Evolutionary conservation across 2,329 filamentous ascomycete genomes (phyloP).

Genomic region (Microsporum audouinii): DNA sequence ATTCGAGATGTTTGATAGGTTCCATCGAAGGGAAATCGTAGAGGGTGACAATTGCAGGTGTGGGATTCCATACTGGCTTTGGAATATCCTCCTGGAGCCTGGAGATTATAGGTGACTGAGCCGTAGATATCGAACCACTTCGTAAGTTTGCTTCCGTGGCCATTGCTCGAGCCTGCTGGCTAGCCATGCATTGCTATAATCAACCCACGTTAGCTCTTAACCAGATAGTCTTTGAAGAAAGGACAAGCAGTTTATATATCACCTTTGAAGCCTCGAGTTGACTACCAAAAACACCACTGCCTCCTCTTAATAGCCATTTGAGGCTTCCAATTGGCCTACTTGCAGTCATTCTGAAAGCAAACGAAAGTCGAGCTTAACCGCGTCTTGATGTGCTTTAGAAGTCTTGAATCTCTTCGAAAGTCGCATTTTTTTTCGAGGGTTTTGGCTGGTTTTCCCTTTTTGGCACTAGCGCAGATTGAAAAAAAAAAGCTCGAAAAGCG

Average conservation of each 20-base stretch:
- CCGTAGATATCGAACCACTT: slow-evolving; percentile 20
- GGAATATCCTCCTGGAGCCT: slow-evolving; percentile 14
- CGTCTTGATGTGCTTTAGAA: not conserved
- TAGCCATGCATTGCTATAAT: slow-evolving; percentile 13
- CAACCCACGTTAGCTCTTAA: slow-evolving; percentile 4
- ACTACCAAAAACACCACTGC: slow-evolving; percentile 25
- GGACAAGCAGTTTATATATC: slow-evolving; percentile 8
- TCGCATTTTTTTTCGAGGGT: not conserved
- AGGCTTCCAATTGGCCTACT: slow-evolving; percentile 27
- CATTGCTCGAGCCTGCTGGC: slow-evolving; percentile 27
- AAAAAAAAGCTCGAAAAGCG: slow-evolving; percentile 2
- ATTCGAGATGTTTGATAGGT: slow-evolving; percentile 64
- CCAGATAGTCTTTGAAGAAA: not conserved
- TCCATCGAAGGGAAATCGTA: slow-evolving; percentile 85
- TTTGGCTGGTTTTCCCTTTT: slow-evolving; percentile 12
- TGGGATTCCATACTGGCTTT: slow-evolving; percentile 27
- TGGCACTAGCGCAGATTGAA: slow-evolving; percentile 14
- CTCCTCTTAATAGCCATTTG: slow-evolving; percentile 30
- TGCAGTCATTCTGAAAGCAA: slow-evolving; percentile 25
- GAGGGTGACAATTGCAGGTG: slow-evolving; percentile 68
- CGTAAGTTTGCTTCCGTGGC: slow-evolving; percentile 37
- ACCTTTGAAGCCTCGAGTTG: slow-evolving; percentile 26
- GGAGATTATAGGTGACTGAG: slow-evolving; percentile 7
- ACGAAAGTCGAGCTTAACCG: not conserved
- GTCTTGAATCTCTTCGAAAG: not conserved